Percentiles rank a stretch among this genome's conserved stretches.
Conservation (phyloP, 2,329 filamentous ascomycete genomes). For the Furcasterigmium furcatum region DNA sequence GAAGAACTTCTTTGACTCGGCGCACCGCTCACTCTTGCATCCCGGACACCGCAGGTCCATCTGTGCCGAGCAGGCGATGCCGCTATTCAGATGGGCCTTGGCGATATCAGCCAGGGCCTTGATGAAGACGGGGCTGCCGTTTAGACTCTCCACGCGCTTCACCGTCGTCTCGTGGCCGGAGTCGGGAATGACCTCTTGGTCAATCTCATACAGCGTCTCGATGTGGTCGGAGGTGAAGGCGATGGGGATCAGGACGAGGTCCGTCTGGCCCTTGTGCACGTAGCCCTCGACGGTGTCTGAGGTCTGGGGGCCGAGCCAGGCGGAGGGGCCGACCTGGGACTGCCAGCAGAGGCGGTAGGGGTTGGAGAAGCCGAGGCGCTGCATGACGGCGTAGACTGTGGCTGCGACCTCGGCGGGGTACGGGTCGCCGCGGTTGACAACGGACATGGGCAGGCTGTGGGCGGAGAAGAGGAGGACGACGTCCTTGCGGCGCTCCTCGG, state of each 20-base stretch:
- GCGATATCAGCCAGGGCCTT: constrained; percentile 85
- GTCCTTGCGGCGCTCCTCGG: constrained; percentile 71
- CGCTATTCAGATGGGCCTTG: constrained; percentile 70
- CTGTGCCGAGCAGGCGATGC: constrained; percentile 69
- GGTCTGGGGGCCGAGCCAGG: constrained; percentile 95
- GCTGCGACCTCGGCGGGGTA: constrained; percentile 95
- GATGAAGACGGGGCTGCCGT: constrained; percentile 89
- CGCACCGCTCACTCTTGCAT: constrained; percentile 85
- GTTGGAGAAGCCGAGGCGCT: constrained; percentile 81
- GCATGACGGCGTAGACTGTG: constrained; percentile 96
- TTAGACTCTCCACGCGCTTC: constrained; percentile 88
- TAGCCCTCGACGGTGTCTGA: constrained; percentile 84
- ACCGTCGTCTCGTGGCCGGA: constrained; percentile 74
- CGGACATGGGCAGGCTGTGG: constrained; percentile 94
- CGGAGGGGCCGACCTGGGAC: constrained; percentile 91
- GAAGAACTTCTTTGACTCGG: constrained; percentile 72
- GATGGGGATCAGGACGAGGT: constrained; percentile 88
- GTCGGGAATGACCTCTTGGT: constrained; percentile 92
- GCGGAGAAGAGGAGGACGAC: constrained; percentile 92
- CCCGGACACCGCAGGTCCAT: constrained; percentile 91
- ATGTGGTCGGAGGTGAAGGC: constrained; percentile 99
- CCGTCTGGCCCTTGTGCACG: constrained; percentile 85
- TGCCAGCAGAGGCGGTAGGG: constrained; percentile 96
- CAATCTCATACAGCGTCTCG: constrained; percentile 91
- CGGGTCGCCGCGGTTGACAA: constrained; percentile 92